Evolutionary conservation across 2,329 filamentous ascomycete genomes (phyloP).

Genomic region (Fusarium sp.): DNA sequence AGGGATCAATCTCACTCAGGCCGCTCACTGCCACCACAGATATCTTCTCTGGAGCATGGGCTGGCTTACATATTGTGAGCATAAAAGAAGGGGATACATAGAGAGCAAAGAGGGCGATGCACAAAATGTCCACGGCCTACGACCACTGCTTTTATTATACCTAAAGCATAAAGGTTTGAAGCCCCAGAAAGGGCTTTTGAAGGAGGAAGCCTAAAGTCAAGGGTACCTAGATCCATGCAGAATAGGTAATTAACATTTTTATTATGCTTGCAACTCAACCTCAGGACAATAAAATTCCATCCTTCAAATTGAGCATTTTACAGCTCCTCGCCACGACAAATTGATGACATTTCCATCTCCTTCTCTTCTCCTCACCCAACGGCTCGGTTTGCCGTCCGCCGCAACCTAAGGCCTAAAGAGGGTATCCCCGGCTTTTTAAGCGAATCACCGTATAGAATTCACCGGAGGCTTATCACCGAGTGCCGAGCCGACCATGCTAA

Average conservation of each 20-base stretch:
- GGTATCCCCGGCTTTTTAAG: conserved; percentile 31
- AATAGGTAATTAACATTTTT: not conserved
- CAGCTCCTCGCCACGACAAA: conserved; percentile 26
- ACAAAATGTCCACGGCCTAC: not conserved
- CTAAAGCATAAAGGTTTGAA: not conserved
- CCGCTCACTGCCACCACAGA: conserved; percentile 3
- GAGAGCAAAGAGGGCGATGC: not conserved
- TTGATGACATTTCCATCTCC: conserved; percentile 17
- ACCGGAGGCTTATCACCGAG: conserved; percentile 52
- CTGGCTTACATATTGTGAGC: not conserved
- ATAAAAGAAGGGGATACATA: not conserved
- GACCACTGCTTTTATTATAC: not conserved
- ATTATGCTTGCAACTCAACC: not conserved
- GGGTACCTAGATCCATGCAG: not conserved
- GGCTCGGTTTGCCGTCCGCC: conserved; percentile 20
- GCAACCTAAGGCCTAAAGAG: conserved; percentile 25
- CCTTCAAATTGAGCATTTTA: not conserved
- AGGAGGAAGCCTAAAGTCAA: not conserved
- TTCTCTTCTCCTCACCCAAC: conserved; percentile 21
- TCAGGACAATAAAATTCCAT: not conserved
- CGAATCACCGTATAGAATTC: conserved; percentile 49
- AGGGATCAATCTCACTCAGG: conserved; percentile 29
- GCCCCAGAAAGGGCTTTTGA: not conserved
- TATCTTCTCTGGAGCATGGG: not conserved
- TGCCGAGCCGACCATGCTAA: conserved; percentile 51